Base-by-base conservation (phyloP, 192 early-diverging fungal genomes). In the Rhizophagus clarus region DNA sequence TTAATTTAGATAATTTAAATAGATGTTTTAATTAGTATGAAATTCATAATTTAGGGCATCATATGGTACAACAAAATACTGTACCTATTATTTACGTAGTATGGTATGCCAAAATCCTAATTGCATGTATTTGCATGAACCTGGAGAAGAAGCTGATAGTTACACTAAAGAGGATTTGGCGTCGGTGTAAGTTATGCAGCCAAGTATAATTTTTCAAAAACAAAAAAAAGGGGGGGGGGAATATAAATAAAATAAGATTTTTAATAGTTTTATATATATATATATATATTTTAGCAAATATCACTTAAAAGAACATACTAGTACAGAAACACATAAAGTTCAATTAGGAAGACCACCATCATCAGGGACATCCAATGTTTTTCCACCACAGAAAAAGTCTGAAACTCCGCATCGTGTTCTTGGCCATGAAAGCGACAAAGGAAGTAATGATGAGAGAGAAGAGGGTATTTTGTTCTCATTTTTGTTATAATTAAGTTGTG, bases 21-120 rank as follows among this genome's bases (percentile, higher is more conserved):
- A 40, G 37, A 0, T 40, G 22, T 40, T 61, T 56, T 20, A 22
- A 56, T 3, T 56, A 20, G 20, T 22, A 5, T 56, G 12, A 34
- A 56, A 56, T 56, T 56, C 20, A 20, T 56, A 79, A 28, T 32
- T 63, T 75, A 94, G 95, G 62, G 98, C 96, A 14, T 97, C 97
- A 0, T 96, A 94, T 87, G 98, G 98, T 26, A 97, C 97, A 10
- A 99, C 98, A 49, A 98, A 98, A 82, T 99, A 99, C 86, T 99
- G 98, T 81, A 93, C 96, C 6, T 96, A 95, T 83, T 99, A 95
- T 82, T 85, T 99, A 74, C 94, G 96, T 40, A 93, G 91, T 81
- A 94, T 96, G 79, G 82, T 89, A 6, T 99, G 98, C 84, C 96
- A 95, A 81, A 98, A 97, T 83, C 93, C 94, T 2, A 91, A 89